Percentiles rank a stretch among this genome's conserved stretches.
Conservation (phyloP, 306 rosid species). For the Ceratonia siliqua region DNA sequence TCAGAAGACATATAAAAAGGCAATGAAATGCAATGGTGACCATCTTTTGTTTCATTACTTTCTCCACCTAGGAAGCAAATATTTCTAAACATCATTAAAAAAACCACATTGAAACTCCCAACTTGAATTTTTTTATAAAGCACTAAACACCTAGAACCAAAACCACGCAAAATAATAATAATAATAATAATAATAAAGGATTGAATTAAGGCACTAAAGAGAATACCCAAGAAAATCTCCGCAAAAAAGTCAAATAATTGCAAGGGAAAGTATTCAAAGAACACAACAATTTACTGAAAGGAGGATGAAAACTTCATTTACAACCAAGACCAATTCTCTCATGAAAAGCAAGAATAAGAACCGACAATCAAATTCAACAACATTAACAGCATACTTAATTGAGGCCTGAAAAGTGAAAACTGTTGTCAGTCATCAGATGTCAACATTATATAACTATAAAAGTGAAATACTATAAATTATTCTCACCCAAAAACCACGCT, state of each 20-base stretch:
- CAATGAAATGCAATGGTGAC: neutral
- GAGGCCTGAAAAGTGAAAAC: neutral
- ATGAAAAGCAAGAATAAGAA: slow-evolving; percentile 5
- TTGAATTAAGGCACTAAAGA: slow-evolving; percentile 1
- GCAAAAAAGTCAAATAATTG: neutral
- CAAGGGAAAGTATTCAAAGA: neutral
- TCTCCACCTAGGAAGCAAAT: slow-evolving; percentile 7
- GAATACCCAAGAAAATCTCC: slow-evolving; percentile 6
- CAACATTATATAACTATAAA: neutral
- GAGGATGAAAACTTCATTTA: neutral
- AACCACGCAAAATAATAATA: neutral
- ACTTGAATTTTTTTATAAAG: neutral
- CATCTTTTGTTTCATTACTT: neutral
- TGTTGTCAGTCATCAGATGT: neutral
- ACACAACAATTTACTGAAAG: neutral
- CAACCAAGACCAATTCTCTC: slow-evolving; percentile 12
- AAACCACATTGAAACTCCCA: neutral
- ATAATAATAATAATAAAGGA: too few species aligned
- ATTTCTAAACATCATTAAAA: neutral
- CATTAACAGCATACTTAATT: neutral
- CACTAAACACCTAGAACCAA: slow-evolving; percentile 19
- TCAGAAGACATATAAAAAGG: slow-evolving; percentile 4
- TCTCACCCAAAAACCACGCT: slow-evolving; percentile 78
- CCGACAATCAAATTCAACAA: slow-evolving; percentile 16
- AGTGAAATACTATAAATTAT: slow-evolving; percentile 16